Percentiles rank a stretch among this genome's conserved stretches.
phyloP scores from a whole-genome alignment of 257 asterid species.

The Solanum habrochaites region DNA sequence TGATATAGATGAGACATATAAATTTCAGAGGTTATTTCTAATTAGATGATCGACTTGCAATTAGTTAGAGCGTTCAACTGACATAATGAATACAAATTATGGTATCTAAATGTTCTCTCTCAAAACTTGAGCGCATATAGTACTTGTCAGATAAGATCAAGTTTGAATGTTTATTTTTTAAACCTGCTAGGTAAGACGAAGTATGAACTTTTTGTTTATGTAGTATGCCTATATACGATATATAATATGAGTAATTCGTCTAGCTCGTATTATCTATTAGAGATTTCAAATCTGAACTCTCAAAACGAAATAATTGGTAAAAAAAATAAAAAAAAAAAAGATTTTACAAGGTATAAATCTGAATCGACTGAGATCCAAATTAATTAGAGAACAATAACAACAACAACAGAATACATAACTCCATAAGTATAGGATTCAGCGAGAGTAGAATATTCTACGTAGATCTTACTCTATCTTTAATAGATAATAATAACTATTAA shows the following conservation, averaged over 20 bases:
- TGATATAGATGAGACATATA: neutral
- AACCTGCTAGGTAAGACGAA: no score
- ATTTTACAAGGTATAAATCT: neutral
- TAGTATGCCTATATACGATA: no score
- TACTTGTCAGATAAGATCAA: neutral
- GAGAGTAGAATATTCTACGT: neutral
- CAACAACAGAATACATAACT: no score
- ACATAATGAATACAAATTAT: neutral
- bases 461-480: neutral
- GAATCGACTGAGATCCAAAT: neutral
- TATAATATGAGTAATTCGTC: neutral
- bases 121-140: no score
- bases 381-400: neutral
- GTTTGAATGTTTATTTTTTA: neutral
- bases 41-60: neutral
- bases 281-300: neutral
- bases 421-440: neutral
- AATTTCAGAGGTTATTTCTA: neutral
- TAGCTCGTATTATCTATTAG: neutral
- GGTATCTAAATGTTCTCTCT: neutral
- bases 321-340: neutral
- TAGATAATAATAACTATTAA: no score
- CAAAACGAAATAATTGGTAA: neutral
- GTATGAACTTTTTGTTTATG: no score
- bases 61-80: neutral